Evolutionary conservation across 2,329 filamentous ascomycete genomes (phyloP), one percentile per base, ranked within the genome.

Genomic region (Whalleya microplaca): DNA sequence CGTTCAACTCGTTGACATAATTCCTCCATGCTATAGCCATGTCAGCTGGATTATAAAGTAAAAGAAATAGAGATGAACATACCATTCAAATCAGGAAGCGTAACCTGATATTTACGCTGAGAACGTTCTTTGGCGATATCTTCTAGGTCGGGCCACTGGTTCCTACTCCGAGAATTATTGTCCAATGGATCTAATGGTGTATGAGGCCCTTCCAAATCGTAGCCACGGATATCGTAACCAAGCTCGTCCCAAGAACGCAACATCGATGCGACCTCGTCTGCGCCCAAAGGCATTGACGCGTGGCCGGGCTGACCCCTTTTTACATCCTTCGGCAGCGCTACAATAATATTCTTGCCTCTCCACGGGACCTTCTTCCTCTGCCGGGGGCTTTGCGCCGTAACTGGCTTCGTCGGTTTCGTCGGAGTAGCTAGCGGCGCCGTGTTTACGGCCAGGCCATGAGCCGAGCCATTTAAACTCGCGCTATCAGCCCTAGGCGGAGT

Each of bases 1-100:
- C 95, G 64, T 91, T 87, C 37, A 98, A 78, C 64, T 89, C 88
- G 52, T 89, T 84, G 56, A 93, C 89, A 72, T 98, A 96, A 21
- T 86, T 80, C 68, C 91, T 89, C 84, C 84, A 86, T 1, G 82
- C 81, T 81, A 54, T n/a, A 48, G 41, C 1, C 47, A 21, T 23
- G 21, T 66, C 54, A 66, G 58, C 52, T 50, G 16, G 21, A 48
- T 48, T 48, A 21, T 40, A n/a, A n/a, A n/a, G 46, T 21, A 41
- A 45, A 51, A 49, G n/a, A 43, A 19, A 43, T 52, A 10, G 23
- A 44, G 37, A 9, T 41, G 19, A 49, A 65, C 79, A 71, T 69
- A 83, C 80, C 79, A 70, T 87, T 86, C 60, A 89, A 75, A 67
- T 91, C 88, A 1, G 91, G 89, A 57, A 95, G 80, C 21, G 81